Base-by-base conservation (phyloP, 495 filamentous ascomycete species). In the Sordaria brevicollis region DNA sequence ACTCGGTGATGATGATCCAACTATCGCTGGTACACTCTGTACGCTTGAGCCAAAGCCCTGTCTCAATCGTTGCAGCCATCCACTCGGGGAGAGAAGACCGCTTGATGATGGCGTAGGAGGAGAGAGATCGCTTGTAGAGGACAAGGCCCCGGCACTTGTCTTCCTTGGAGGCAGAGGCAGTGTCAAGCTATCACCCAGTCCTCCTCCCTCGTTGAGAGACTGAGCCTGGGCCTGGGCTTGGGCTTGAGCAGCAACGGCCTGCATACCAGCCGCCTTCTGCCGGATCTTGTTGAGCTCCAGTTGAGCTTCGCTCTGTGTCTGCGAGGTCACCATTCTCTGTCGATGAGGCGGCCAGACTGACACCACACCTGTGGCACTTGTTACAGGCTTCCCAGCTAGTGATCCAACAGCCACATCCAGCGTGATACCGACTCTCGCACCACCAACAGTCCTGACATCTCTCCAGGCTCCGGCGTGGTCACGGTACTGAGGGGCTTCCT, bases 381-480 rank as follows among this genome's bases (percentile, higher is more conserved):
- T 31, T 13, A 2, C 25, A 25, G 49, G 49, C 49, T 57, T 57
- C 25, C 49, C 25, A 31, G 74, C 71, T 25, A 81, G 70, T 37
- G 79, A 73, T 9, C 76, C 82, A 49, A 65, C 77, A 13, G 79
- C 81, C 31, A 75, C 77, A 72, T 80, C 81, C 21, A 79, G 78
- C 66, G 78, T 84, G 54, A 83, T 73, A 13, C 79, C 81, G 33
- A 85, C 77, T 2, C 83, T 79, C 0, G 85, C 84, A 70, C 86
- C 83, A 67, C 79, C 77, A 13, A 84, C 73, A n/a, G 76, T 81
- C 31, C 73, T 73, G 5, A 57, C 49, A 19, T 82, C 79, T 70
- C 84, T 76, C 81, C 81, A 87, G 11, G 85, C 74, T 35, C 84
- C 84, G 9, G 79, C 84, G 6, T 77, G 80, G 66, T 86, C 83